A percentile compares a stretch with the other conserved stretches of the same genome.
These are phyloP conservation scores for Zea luxurians DNA, from an alignment of 176 grass and related monocot species.

Conservation along the genomic window DNA sequence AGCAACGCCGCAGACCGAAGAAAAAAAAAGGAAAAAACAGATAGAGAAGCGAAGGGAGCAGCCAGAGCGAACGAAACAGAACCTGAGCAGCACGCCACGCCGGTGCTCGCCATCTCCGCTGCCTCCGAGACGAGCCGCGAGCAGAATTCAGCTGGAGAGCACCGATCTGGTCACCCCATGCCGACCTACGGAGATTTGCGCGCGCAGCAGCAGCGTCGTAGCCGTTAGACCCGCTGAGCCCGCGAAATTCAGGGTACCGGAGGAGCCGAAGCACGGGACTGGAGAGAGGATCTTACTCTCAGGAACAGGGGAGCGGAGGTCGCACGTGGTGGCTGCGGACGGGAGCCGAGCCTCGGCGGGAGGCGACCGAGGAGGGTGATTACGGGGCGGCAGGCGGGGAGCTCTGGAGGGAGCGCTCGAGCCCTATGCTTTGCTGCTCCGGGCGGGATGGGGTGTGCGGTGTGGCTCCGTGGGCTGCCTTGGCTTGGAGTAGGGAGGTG, in stretches of 20 bases:
- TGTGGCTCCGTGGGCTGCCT: no score
- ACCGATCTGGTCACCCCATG: slow-evolving; percentile 53
- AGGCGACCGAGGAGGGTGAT: background rate
- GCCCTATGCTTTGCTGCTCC: slow-evolving; percentile 28
- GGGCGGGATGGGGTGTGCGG: slow-evolving; percentile 11
- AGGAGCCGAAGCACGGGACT: background rate
- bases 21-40: background rate
- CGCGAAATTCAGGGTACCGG: slow-evolving; percentile 23
- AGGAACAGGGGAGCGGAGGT: background rate
- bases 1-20: background rate
- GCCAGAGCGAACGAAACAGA: background rate
- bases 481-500: background rate
- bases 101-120: slow-evolving; percentile 32
- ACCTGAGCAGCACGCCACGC: slow-evolving; percentile 33
- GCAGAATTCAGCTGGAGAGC: slow-evolving; percentile 1
- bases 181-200: slow-evolving; percentile 37
- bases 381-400: background rate
- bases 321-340: background rate
- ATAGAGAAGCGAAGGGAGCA: background rate
- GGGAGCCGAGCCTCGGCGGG: no score
- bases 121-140: background rate
- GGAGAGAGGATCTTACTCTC: background rate
- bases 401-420: background rate
- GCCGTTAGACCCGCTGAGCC: background rate
- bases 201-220: background rate